Base-by-base conservation (phyloP, 352 stramenopile genomes). In the Globisporangium lucens region DNA sequence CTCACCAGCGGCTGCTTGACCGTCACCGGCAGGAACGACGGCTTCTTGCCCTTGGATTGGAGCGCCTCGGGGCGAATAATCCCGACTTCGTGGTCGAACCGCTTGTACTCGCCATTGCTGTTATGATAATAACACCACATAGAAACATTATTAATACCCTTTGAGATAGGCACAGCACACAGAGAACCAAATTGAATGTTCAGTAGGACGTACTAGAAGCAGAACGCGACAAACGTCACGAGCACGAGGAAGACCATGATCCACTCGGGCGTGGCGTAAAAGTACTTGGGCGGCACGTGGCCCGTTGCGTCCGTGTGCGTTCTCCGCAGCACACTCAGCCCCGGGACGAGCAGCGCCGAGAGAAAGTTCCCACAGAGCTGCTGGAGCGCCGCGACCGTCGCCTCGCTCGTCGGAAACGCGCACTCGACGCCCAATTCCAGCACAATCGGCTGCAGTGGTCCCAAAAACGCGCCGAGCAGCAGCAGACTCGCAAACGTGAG, bases 281-380 rank as follows among this genome's bases (percentile, higher is more conserved):
- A 82, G 27, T 78, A 75, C 61, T 71, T 72, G 17, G 41, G 17
- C 9, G 75, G 70, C 0, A 82, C 66, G 30, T 79, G 73, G 20
- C 70, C 72, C 1, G 69, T 74, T 36, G 58, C 56, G 38, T 80
- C 75, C 29, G 65, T 74, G 51, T 80, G 71, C 0, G 66, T 80
- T 4, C 77, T 69, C 27, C 78, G 73, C 12, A 89, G 38, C 3
- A 77, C 63, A 62, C 79, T 87, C 10, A 93, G 61, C 0, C 73
- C 72, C 12, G 82, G 85, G 12, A 93, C 82, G 36, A 68, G 35
- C 38, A 89, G 75, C 8, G 82, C 85, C 29, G 83, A 91, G 2
- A 93, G 60, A 27, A 91, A 89, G 62, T 93, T 93, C 10, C 85
- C 85, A 66, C 81, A 91, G 56, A 93, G 81, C 47, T 93, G 85